Conservation (phyloP, 192 early-diverging fungal species). For the Coemansia sp. region DNA sequence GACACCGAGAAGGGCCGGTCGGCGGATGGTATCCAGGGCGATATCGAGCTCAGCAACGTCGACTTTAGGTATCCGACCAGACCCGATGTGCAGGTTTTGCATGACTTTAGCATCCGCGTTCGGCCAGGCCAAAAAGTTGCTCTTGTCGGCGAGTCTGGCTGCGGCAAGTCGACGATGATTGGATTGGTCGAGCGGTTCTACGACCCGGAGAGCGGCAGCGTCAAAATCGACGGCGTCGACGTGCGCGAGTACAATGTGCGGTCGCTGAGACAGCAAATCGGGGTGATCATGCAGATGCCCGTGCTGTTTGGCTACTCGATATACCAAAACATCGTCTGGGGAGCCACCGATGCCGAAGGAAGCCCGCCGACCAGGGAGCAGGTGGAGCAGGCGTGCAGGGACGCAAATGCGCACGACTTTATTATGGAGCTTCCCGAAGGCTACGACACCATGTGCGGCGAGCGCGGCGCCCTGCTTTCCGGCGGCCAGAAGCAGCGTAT, state of each 20-base stretch:
- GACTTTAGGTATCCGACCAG: conserved; percentile 85
- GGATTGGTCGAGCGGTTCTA: conserved; percentile 88
- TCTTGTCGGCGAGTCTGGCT: conserved; percentile 86
- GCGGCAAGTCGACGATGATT: conserved; percentile 86
- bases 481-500: conserved; percentile 98
- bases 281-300: conserved; percentile 90
- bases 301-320: conserved; percentile 83
- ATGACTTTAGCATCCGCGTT: conserved; percentile 70
- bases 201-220: conserved; percentile 56
- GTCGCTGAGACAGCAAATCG: conserved; percentile 84
- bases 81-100: conserved; percentile 78
- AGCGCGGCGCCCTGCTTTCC: conserved; percentile 76
- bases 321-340: conserved; percentile 80
- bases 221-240: conserved; percentile 75
- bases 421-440: conserved; percentile 71
- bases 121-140: conserved; percentile 81
- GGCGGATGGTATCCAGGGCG: conserved; percentile 58
- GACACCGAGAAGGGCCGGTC: conserved; percentile 35
- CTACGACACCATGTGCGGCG: conserved; percentile 89
- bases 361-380: conserved; percentile 70
- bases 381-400: conserved; percentile 63
- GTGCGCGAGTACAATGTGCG: conserved; percentile 76
- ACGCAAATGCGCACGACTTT: conserved; percentile 78
- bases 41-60: conserved; percentile 77
- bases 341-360: conserved; percentile 56